phyloP scores from a whole-genome alignment of 495 filamentous ascomycete genomes.

The Copromyces sp. region DNA sequence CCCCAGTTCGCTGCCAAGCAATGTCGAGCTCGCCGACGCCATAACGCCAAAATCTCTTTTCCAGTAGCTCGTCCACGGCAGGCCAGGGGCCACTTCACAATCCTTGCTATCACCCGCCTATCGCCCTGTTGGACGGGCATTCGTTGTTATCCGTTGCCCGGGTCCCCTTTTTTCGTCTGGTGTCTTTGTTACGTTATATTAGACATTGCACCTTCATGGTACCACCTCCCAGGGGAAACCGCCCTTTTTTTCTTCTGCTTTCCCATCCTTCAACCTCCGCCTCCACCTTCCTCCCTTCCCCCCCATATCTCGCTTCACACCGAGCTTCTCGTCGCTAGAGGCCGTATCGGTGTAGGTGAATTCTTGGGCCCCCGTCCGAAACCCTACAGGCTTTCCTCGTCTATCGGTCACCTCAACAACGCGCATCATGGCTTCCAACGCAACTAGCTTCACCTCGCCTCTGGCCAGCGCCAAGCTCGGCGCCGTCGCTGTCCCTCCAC shows the following conservation, averaged over 20 bases:
- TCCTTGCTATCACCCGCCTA: neutral
- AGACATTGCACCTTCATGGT: neutral
- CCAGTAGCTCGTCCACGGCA: neutral
- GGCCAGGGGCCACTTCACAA: neutral
- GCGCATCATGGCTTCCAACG: constrained; percentile 52
- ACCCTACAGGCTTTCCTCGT: neutral
- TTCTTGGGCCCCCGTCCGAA: neutral
- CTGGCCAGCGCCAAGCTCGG: constrained; percentile 55
- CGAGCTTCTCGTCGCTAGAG: neutral
- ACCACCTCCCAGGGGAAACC: neutral
- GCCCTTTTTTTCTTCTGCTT: constrained; percentile 2
- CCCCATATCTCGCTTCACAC: neutral
- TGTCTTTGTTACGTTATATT: neutral
- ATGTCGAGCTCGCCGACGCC: neutral
- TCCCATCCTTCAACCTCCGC: neutral
- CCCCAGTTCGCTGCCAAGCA: neutral
- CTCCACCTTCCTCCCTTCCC: neutral
- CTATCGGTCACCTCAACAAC: neutral
- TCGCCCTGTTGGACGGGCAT: neutral
- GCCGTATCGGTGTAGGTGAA: neutral
- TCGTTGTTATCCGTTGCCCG: neutral
- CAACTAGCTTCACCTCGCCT: constrained; percentile 63
- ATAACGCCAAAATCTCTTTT: neutral
- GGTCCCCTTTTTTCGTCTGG: neutral
- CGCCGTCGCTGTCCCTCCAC: constrained; percentile 29